Base-by-base conservation (phyloP, 108 stramenopile species). In the Stephanodiscus minutulus region DNA sequence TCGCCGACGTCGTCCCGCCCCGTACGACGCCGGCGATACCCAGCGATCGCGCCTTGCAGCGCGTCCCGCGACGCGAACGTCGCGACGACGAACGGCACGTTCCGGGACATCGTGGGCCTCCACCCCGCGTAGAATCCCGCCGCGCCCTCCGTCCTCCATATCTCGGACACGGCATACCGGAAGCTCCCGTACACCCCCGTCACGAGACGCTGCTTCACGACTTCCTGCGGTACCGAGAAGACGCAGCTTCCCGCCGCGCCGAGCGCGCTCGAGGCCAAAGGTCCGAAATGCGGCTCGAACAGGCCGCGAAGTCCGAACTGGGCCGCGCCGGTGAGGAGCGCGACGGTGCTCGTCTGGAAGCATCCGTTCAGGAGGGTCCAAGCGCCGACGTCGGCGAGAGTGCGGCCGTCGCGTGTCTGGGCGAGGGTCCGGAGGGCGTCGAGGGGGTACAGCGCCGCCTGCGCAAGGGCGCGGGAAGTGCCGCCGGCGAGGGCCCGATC, bases 341-440 rank as follows among this genome's bases (percentile, higher is more conserved):
- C 90, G 81, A 91, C 87, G 3, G 76, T 64, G 41, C 74, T 79
- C 1, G 90, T 91, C 48, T 84, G 82, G 1, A 57, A 66, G 59
- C 85, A 86, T 5, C 89, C 89, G 52, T 72, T 76, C 1, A 85
- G 20, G 13, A 87, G 59, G 17, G 83, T 74, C 17, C 47, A 11
- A 2, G 43, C 37, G 15, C 87, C 87, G 1, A 90, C 81, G 37
- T 87, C 85, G 11, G 81, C 74, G 13, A 90, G 61, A 1, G 86
- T 88, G 27, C 79, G 65, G 5, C 76, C 78, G 39, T 87, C 84
- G 21, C 90, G 82, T 0, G 87, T 87, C 81, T 91, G 90, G 12
- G 84, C 77, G 7, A 91, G 61, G 10, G 90, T 91, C 11, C 90
- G 81, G 17, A 91, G 57, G 8, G 90, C 90, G 59, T 91, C 90